Base-by-base conservation (phyloP, 495 filamentous ascomycete genomes). In the Talaromyces borbonicus region DNA sequence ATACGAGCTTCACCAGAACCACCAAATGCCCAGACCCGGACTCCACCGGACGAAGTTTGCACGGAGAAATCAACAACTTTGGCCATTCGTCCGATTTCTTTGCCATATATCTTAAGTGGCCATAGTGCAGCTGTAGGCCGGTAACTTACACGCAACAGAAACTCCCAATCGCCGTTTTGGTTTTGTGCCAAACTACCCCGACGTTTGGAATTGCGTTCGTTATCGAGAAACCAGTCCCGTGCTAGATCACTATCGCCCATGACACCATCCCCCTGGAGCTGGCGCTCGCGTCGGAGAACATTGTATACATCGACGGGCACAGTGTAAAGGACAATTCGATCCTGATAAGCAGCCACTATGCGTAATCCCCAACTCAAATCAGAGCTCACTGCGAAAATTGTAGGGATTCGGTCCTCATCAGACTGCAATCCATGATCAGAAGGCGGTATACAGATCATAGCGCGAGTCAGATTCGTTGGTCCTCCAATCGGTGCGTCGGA, bases 401-500 rank as follows among this genome's bases (percentile, higher is more conserved):
- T 64, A 0, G 75, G 75, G 9, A 56, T 46, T 22, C 52, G 47
- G 68, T 74, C 39, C 60, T 69, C 27, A 68, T 56, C 46, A 58
- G 48, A 51, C 53, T 62, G 2, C 44, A 68, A 25, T 51, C 63
- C 16, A 38, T 50, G 55, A 8, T 65, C 61, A 25, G 60, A 69
- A 12, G 63, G 62, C 0, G 61, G 62, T 26, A 64, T 47, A 36
- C 65, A 68, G 38, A 73, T 59, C 18, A 69, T 59, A 0, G 64
- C 64, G 18, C 66, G 58, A 0, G 59, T 65, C 6, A 79, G 57
- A 52, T 70, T 75, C 7, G 71, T 68, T 11, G 65, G 63, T 11
- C 72, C 69, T 12, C 73, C 77, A 18, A 77, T 60, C n/a, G 78
- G 81, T 1, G 78, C 68, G 60, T 85, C 80, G 44, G 71, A 75